Conservation (phyloP, 1,284 basidiomycete species). For the Marasmius fiardii region DNA sequence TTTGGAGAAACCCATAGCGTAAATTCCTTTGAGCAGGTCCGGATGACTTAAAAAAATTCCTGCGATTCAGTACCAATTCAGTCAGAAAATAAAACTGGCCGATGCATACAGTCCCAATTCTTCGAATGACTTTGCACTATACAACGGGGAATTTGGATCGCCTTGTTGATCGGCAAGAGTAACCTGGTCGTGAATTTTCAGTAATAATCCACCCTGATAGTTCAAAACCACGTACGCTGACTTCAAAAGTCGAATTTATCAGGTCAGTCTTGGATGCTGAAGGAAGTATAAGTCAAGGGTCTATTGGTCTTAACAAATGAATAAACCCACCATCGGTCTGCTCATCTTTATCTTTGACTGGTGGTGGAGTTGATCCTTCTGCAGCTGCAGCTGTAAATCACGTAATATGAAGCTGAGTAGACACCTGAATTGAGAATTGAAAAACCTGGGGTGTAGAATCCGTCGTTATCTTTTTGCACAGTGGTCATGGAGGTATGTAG, state of each 20-base stretch:
- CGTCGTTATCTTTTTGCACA: conserved; percentile 72
- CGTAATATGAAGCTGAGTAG: background rate
- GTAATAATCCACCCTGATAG: background rate
- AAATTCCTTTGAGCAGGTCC: conserved; percentile 94
- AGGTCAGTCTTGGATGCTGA: conserved; percentile 47
- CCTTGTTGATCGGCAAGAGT: conserved; percentile 97
- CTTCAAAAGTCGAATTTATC: conserved; percentile 72
- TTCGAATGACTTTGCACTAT: conserved; percentile 93
- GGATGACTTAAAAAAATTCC: conserved; percentile 57
- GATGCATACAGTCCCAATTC: conserved; percentile 82
- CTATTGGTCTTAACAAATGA: conserved; percentile 1
- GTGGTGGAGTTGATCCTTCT: conserved; percentile 11
- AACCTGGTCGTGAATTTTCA: conserved; percentile 53
- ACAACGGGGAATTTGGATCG: conserved; percentile 94
- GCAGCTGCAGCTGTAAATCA: conserved; percentile 3
- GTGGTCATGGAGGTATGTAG: conserved; percentile 17
- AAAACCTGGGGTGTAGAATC: conserved; percentile 62
- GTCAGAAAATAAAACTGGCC: conserved; percentile 9
- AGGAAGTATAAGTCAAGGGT: background rate
- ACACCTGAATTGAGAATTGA: background rate
- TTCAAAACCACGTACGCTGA: conserved; percentile 46
- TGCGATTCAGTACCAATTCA: background rate
- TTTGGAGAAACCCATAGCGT: conserved; percentile 95
- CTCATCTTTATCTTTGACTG: conserved; percentile 20
- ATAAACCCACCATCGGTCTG: conserved; percentile 19